These are phyloP conservation scores for Cladobotryum protrusum DNA, from an alignment of 2,329 filamentous ascomycete species.

Conservation along the genomic window DNA sequence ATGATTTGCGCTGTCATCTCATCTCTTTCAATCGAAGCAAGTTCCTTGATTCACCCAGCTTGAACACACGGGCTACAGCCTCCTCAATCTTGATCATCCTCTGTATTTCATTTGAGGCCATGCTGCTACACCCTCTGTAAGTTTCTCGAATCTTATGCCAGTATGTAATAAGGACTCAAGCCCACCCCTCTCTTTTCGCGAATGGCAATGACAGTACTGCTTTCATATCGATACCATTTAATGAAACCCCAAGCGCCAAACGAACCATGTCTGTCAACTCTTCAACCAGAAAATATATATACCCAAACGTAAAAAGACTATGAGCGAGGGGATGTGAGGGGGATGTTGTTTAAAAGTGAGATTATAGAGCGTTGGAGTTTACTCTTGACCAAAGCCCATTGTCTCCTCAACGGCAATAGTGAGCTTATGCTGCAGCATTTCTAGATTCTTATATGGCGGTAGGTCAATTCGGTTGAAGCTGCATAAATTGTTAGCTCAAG, in stretches of 20 bases:
- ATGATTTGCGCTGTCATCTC: no score
- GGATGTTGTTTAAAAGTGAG: not conserved
- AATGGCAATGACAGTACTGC: slow-evolving; percentile 5
- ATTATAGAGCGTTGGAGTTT: slow-evolving; percentile 25
- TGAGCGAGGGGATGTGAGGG: slow-evolving; percentile 8
- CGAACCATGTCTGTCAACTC: slow-evolving; percentile 24
- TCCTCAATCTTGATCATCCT: no score
- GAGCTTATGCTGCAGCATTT: slow-evolving; percentile 80
- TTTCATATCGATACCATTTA: slow-evolving; percentile 12
- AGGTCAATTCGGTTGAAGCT: slow-evolving; percentile 97
- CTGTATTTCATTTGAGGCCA: no score
- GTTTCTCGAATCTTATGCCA: no score
- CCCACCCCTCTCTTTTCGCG: slow-evolving; percentile 1
- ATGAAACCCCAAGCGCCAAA: slow-evolving; percentile 26
- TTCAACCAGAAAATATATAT: slow-evolving; percentile 23
- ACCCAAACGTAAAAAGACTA: slow-evolving; percentile 23
- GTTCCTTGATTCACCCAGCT: no score
- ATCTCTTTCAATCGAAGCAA: no score
- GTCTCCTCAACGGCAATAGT: slow-evolving; percentile 98
- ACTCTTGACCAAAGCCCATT: slow-evolving; percentile 97
- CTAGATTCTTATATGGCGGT: slow-evolving; percentile 84
- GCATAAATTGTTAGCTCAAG: slow-evolving; percentile 12
- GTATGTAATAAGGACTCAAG: not conserved
- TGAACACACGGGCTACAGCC: no score
- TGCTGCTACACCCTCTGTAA: no score